Base-by-base conservation (phyloP, 192 early-diverging fungal genomes). In the Mortierella claussenii region DNA sequence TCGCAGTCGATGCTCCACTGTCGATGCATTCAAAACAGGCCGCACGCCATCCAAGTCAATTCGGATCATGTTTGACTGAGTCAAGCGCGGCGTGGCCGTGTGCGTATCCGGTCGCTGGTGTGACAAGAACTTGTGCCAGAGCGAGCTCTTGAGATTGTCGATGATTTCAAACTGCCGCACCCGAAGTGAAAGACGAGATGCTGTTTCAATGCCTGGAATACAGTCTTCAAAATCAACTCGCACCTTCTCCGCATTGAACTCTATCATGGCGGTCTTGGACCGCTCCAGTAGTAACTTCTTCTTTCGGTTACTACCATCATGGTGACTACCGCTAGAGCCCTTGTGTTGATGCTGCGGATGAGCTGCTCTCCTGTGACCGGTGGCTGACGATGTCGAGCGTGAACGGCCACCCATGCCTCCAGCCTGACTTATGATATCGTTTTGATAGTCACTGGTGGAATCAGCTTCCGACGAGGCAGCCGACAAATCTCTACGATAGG, bases 121-220 rank as follows among this genome's bases (percentile, higher is more conserved):
- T 0, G 90, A 84, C 55, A 96, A 62, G 58, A 96, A 94, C 68
- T 93, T 94, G n/a, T 86, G 74, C 89, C 91, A 96, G 7, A 78
- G 65, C 0, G 91, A 93, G 0, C 90, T 88, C 63, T 83, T 81
- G 28, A 94, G 79, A 56, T 92, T 89, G 65, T 96, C 94, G 36
- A 92, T 85, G 21, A 94, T 86, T 53, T 94, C 94, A 32, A 94
- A 47, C 33, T 93, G 89, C 18, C 78, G 65, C 17, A 94, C 79
- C 9, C 56, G 58, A 0, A 92, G 34, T 0, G 76, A 64, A 9
- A 91, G 56, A 28, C 84, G 82, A 17, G 78, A 82, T 0, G 85
- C 86, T 2, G 78, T 81, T 36, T 83, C 79, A 8, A 81, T 70
- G 8, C 69, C 57, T 20, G 44, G 45, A 6, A 87, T 76, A 49